Base-by-base conservation (phyloP, 805 yeast species). In the Lachancea sp. region DNA sequence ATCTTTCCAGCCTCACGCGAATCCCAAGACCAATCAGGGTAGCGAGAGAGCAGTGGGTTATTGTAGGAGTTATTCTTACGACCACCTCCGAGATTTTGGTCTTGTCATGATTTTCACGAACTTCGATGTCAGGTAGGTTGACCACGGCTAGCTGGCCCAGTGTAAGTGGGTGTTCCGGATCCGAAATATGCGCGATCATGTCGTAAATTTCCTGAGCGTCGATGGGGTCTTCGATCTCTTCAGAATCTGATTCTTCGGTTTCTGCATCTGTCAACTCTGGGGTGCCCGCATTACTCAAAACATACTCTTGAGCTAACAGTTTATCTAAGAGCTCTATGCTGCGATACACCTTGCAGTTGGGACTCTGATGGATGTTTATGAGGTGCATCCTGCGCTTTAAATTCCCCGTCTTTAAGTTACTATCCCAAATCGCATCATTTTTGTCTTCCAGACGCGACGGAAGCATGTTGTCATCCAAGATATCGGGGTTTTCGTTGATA, bases 101-200 rank as follows among this genome's bases (percentile, higher is more conserved):
- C 34, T 58, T 56, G 38, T 72, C 69, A 4, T 75, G 74, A 8
- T 77, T 68, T 53, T 85, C 83, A 2, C 62, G 67, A 3, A 92
- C 87, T 29, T 66, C 61, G 43, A 92, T 92, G 57, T 94, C 96
- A 5, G 73, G 71, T 36, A 92, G 67, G 52, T 87, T 88, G 2
- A 92, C 96, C 30, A 92, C 97, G 0, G 96, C 90, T 13, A 92
- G 70, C 62, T 92, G 97, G 0, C 96, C 98, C 42, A 92, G 68
- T 0, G 96, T 83, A 31, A 92, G 68, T 0, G 99, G 99, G 60
- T 92, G 99, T 56, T 92, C 99, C 1, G 99, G 99, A 59, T 92
- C 99, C 0, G 94, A 83, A 9, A 88, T 86, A 22, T 81, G 75
- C 5, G 96, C 78, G 2, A 86, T 85, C 35, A 90, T 67, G 58